Percentiles rank a stretch among this genome's conserved stretches.
phyloP scores from a whole-genome alignment of 2,329 filamentous ascomycete genomes.

The Macroventuria anomochaeta region DNA sequence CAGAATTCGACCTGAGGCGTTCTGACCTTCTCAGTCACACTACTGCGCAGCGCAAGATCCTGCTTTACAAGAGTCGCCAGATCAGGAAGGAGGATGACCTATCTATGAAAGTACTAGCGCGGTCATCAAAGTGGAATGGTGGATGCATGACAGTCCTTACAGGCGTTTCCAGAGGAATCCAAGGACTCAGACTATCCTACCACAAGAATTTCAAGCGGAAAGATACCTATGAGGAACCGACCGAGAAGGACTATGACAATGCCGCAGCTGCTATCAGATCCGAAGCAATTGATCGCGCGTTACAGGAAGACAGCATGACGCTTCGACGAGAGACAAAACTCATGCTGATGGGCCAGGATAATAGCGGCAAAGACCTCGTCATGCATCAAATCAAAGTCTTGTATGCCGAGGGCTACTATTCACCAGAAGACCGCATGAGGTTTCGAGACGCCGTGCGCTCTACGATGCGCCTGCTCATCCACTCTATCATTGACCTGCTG shows the following conservation, averaged over 20 bases:
- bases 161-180: conserved; percentile 41
- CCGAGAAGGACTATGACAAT: conserved; percentile 41
- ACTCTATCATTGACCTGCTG: conserved; percentile 46
- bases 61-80: conserved; percentile 46
- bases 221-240: conserved; percentile 27
- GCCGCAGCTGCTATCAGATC: conserved; percentile 43
- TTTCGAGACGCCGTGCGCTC: conserved; percentile 38
- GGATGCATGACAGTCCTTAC: conserved; percentile 38
- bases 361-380: conserved; percentile 45
- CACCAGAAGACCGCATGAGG: conserved; percentile 37
- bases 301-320: conserved; percentile 43
- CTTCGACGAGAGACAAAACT: conserved; percentile 45
- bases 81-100: conserved; percentile 43
- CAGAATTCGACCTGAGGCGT: neutral
- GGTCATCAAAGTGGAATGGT: conserved; percentile 39
- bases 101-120: conserved; percentile 36
- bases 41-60: conserved; percentile 46
- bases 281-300: conserved; percentile 44
- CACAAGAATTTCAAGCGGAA: conserved; percentile 35
- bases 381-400: conserved; percentile 48
- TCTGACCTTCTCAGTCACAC: conserved; percentile 41
- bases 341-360: conserved; percentile 37
- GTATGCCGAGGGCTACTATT: conserved; percentile 45
- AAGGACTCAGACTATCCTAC: conserved; percentile 42
- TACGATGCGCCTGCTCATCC: conserved; percentile 41